Percentiles rank a stretch among this genome's conserved stretches.
Conservation (phyloP, 805 yeast genomes). For the Hanseniaspora guilliermondii region DNA sequence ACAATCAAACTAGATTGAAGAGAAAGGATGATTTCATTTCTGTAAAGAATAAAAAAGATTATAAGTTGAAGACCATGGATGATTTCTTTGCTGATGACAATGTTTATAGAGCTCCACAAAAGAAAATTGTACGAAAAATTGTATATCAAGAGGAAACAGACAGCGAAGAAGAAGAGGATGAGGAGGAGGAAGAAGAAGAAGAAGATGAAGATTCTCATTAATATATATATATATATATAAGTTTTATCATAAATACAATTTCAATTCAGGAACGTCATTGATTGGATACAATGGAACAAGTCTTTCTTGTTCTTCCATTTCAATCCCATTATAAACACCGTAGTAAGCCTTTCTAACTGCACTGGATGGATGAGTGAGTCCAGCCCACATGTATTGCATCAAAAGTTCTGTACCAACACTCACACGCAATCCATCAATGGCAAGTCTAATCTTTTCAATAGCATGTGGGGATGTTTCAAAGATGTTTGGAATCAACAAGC, state of each 20-base stretch:
- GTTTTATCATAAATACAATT: slow-evolving; percentile 23
- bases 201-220: background rate
- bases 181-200: slow-evolving; percentile 13
- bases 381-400: slow-evolving; percentile 70
- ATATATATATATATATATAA: background rate
- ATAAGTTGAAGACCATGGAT: slow-evolving; percentile 65
- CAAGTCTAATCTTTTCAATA: slow-evolving; percentile 65
- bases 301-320: slow-evolving; percentile 59
- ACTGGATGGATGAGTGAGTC: slow-evolving; percentile 85
- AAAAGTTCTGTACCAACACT: slow-evolving; percentile 67
- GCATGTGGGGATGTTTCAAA: slow-evolving; percentile 96
- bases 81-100: slow-evolving; percentile 55
- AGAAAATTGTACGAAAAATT: slow-evolving; percentile 15
- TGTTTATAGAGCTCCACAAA: slow-evolving; percentile 23
- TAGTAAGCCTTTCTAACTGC: slow-evolving; percentile 78
- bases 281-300: slow-evolving; percentile 74
- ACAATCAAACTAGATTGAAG: background rate
- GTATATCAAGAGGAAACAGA: slow-evolving; percentile 23
- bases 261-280: slow-evolving; percentile 38
- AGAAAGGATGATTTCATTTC: slow-evolving; percentile 16
- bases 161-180: slow-evolving; percentile 24
- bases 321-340: slow-evolving; percentile 67
- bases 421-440: slow-evolving; percentile 57
- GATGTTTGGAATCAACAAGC: slow-evolving; percentile 74
- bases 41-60: slow-evolving; percentile 27